phyloP scores from a whole-genome alignment of 257 asterid species.

The Solanum bulbocastanum region DNA sequence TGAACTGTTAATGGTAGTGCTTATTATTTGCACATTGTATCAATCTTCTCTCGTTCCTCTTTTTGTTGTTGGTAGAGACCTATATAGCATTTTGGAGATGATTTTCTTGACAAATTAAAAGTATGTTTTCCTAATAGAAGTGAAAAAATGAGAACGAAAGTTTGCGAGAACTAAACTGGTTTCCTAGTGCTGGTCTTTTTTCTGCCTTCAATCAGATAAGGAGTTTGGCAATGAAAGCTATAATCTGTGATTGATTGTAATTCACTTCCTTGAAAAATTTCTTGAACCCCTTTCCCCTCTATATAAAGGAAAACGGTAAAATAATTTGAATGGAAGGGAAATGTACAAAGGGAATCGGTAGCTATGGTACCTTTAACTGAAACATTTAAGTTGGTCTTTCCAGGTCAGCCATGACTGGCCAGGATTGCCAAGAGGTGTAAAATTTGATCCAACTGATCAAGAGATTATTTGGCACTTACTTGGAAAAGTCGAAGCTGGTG shows the following conservation, averaged over 20 bases:
- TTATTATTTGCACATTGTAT: neutral
- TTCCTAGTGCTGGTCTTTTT: neutral
- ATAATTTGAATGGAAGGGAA: neutral
- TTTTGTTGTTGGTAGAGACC: too few relatives aligned
- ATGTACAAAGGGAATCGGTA: neutral
- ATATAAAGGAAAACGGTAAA: neutral
- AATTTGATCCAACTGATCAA: slow-evolving; percentile 90
- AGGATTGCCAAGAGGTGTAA: slow-evolving; percentile 91
- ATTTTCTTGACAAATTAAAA: neutral
- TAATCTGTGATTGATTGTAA: neutral
- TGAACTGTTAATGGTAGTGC: neutral
- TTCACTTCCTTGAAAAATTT: neutral
- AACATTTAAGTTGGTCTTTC: neutral
- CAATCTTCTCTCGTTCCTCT: neutral
- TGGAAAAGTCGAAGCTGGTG: slow-evolving; percentile 50
- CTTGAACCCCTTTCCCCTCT: neutral
- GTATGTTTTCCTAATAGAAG: neutral
- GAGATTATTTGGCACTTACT: slow-evolving; percentile 83
- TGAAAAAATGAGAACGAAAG: neutral
- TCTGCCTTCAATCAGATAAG: neutral
- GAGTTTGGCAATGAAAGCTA: neutral
- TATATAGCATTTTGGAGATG: neutral
- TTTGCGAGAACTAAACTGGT: neutral
- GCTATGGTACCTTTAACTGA: neutral
- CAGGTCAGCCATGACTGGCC: slow-evolving; percentile 90